Base-by-base conservation (phyloP, 2,329 filamentous ascomycete genomes). In the Aspergillus sp. region DNA sequence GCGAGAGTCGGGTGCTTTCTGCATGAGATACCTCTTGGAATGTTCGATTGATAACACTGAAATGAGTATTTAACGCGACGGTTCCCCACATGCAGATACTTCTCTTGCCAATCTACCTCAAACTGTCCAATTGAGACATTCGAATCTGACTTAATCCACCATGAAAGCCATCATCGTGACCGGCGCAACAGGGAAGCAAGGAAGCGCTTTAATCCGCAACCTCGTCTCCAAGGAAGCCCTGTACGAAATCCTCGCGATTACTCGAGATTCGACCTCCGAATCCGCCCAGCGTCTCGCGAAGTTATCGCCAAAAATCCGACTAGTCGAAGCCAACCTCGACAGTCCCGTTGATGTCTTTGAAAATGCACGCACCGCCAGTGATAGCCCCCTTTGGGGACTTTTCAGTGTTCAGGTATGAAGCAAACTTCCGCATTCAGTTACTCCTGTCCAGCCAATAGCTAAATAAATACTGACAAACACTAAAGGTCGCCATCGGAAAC, bases 321-420 rank as follows among this genome's bases (percentile, higher is more conserved):
- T 89, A 0, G 78, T 89, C 3, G 75, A 86, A 65, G 86, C 86
- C 9, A 77, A 88, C 61, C 74, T 89, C 12, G 76, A 84, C 55
- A 75, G 87, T 42, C 72, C 80, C 0, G 71, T 75, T 0, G 73
- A 69, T 0, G 79, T 88, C n/a, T 87, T 88, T 64, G 63, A 73
- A 32, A 75, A 75, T 29, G 81, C 79, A 5, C 73, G 75, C 31
- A 67, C 73, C 2, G 71, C 74, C 29, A 69, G 72, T 1, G 61
- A 68, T 11, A 49, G 55, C 18, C 74, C 78, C 2, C 79, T 87
- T 58, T 85, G 82, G 81, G 85, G 85, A 3, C 85, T 89, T 6
- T 89, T 84, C 73, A 85, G 82, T 20, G 85, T 90, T 0, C 85
- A 87, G 73, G 77, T 85, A 62, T 49, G 22, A 22, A 22, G 2